Evolutionary conservation across 2,329 filamentous ascomycete genomes (phyloP), one percentile per base, ranked within the genome.

Genomic region (Hawksworthiomyces lignivorus): DNA sequence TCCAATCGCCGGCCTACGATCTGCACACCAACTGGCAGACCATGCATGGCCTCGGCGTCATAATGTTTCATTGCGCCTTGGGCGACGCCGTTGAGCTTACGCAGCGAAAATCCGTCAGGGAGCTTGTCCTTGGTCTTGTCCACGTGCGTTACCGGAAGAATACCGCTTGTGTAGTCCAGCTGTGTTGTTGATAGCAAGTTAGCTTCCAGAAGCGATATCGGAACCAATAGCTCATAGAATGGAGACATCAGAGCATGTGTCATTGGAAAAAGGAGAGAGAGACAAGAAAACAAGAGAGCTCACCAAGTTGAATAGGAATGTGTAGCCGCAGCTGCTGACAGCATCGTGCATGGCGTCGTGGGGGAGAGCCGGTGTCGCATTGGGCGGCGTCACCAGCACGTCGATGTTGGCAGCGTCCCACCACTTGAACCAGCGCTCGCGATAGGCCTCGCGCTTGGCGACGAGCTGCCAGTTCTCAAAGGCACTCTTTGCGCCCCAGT

Each of bases 251-350:
- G n/a, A 4, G 5, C 19, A 28, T 12, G 14, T 12, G 27, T 37
- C 12, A 22, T 7, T 28, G 43, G 17, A 14, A 9, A 37, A 47
- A 36, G 44, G 27, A 15, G 12, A 29, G 14, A 15, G 10, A 24
- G 21, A 28, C 26, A 30, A 22, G 11, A 21, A 44, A 7, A 20
- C 8, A 40, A 26, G 7, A 19, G 11, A 24, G 65, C 77, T 62
- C 65, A 85, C 82, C 55, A 96, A 51, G 54, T 96, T 96, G 67
- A 92, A 97, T 43, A 95, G 63, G 58, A 96, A 95, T 0, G 89
- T 96, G 57, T 97, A 96, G 1, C 87, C 88, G 54, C 89, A 96
- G 51, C 82, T 87, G 48, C 83, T 84, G 33, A 92, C 80, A 3
- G 87, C 87, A 53, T 90, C 81, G 51, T 78, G 77, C 87, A 95